Evolutionary conservation across 129 eudicot genomes (phyloP), one percentile per base, ranked within the genome.

Genomic region (Kitagawia praeruptora): DNA sequence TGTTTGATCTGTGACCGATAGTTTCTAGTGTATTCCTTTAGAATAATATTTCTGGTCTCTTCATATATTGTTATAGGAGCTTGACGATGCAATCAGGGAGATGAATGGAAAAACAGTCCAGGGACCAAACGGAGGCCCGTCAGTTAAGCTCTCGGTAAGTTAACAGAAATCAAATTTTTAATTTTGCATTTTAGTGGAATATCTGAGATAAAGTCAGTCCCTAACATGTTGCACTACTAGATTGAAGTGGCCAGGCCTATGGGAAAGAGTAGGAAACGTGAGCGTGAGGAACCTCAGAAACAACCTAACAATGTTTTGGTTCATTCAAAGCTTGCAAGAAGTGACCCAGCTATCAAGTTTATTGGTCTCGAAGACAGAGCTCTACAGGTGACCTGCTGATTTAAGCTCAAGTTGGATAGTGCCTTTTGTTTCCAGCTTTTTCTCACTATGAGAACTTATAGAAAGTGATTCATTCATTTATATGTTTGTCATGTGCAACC

Each of bases 171-270:
- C 64, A 79, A 51, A 66, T 14, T 67, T 77, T 2, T 53, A 16
- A 61, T n/a, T 58, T n/a, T 78, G 79, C 34, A 53, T 67, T 8
- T 8, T n/a, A 46, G 34, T 75, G n/a, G 34, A 31, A 13, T 76
- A 4, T 40, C 49, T 34, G 70, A 5, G 41, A 27, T 70, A n/a
- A 39, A 79, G 39, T 67, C 6, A 11, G 42, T 10, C 1, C 21
- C 69, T 64, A 67, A 37, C 72, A 75, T 18, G 77, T 42, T 81
- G 39, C 79, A 54, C 70, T 77, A 54, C 63, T 81, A 93, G 98
- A 90, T 93, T 82, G 96, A 93, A 89, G 90, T 90, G 83, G 98
- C 98, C 79, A 93, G 93, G 83, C 98, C 98, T 63, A 81, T 84
- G 82, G 96, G 87, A 66, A 93, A 84, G 81, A 93, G 85, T 84